A percentile compares a stretch with the other conserved stretches of the same genome.
Conservation (phyloP, 257 asterid genomes). For the Nicotiana sylvestris region DNA sequence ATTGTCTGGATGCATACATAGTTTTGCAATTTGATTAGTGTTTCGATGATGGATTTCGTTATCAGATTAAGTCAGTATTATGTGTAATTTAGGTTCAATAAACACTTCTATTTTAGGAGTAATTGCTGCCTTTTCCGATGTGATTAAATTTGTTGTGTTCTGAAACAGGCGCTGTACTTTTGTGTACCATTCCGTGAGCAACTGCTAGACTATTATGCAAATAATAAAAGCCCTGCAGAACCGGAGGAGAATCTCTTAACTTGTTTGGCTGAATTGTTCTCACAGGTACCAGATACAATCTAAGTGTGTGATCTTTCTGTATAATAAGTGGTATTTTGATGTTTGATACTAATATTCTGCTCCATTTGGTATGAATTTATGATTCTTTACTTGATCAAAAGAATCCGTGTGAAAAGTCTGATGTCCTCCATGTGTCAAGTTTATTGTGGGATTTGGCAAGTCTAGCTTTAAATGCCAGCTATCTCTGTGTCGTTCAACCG, state of each 20-base stretch:
- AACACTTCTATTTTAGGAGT: neutral
- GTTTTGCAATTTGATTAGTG: neutral
- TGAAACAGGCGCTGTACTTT: slow-evolving; percentile 72
- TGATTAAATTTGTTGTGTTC: neutral
- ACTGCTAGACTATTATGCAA: slow-evolving; percentile 66
- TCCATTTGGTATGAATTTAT: neutral
- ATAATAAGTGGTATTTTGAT: neutral
- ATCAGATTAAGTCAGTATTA: neutral
- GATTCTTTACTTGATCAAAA: neutral
- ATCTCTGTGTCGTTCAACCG: neutral
- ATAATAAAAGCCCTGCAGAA: slow-evolving; percentile 50
- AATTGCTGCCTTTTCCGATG: neutral
- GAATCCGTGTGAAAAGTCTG: neutral
- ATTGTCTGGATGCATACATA: neutral
- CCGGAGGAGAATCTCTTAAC: slow-evolving; percentile 79
- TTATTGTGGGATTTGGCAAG: neutral
- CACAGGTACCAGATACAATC: slow-evolving; percentile 46
- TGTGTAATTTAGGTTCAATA: neutral
- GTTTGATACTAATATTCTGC: neutral
- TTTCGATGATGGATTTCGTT: neutral
- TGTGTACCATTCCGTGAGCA: slow-evolving; percentile 91
- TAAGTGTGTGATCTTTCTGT: neutral
- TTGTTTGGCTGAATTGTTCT: slow-evolving; percentile 83
- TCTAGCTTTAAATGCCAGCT: neutral
- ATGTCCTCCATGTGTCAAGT: no score